Evolutionary conservation across 768 basidiomycete genomes (phyloP).

Genomic region (Gyrodon lividus): DNA sequence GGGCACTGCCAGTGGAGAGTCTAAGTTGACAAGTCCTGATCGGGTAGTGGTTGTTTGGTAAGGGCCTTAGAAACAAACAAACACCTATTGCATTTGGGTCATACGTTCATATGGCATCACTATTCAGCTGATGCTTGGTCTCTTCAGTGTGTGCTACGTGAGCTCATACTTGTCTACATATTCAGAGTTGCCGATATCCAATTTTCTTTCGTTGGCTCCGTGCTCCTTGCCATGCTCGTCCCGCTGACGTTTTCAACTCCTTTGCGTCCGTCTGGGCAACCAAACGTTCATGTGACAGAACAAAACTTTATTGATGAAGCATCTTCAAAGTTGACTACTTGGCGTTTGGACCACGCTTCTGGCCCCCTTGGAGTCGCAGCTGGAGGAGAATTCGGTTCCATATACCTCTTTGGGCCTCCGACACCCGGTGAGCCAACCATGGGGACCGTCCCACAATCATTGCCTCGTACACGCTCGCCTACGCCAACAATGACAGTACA

Average conservation of each 20-base stretch:
- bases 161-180: not conserved
- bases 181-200: not conserved
- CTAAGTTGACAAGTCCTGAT: no score
- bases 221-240: slow-evolving; percentile 20
- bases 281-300: slow-evolving; percentile 14
- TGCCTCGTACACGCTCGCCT: slow-evolving; percentile 13
- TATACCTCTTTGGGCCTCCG: slow-evolving; percentile 29
- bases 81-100: slow-evolving; percentile 16
- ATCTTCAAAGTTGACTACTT: slow-evolving; percentile 16
- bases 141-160: slow-evolving; percentile 7
- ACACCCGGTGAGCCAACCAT: slow-evolving; percentile 19
- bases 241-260: slow-evolving; percentile 23
- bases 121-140: not conserved
- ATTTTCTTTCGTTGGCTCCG: not conserved
- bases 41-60: slow-evolving; percentile 23
- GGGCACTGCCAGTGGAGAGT: no score
- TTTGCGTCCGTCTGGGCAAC: slow-evolving; percentile 11
- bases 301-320: slow-evolving; percentile 25
- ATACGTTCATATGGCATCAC: slow-evolving; percentile 3
- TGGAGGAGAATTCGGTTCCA: slow-evolving; percentile 23
- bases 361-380: slow-evolving; percentile 18
- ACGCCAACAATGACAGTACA: slow-evolving; percentile 1
- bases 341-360: slow-evolving; percentile 11
- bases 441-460: slow-evolving; percentile 6
- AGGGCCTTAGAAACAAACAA: slow-evolving; percentile 31